Evolutionary conservation across 2,329 filamentous ascomycete species (phyloP), one percentile per base, ranked within the genome.

Genomic region (Sodiomyces alkalinus): DNA sequence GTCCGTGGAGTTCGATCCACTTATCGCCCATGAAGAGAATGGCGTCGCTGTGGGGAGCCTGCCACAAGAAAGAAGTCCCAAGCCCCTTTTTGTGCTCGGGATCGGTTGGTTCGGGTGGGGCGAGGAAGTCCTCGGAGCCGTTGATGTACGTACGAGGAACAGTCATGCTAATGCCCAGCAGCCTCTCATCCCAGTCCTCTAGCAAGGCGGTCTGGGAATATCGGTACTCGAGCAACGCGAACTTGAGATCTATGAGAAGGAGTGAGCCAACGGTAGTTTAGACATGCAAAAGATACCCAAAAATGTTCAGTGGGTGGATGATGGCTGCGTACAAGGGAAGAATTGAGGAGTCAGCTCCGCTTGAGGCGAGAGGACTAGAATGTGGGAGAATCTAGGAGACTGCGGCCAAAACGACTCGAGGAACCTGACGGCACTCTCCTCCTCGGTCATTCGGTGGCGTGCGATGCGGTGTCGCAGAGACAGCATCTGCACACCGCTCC

Each of bases 331-430:
- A 69, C 67, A 93, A 37, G 93, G 82, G 37, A 79, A 87, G 47
- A 83, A 96, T 2, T 80, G 67, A 2, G 76, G 73, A 1, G 81
- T 80, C 1, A 96, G 53, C 47, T 96, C 80, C 2, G 67, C 68
- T 39, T 92, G 74, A 2, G 86, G 72, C 5, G 83, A 86, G 5
- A 98, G 65, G 2, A 94, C 55, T n/a, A 98, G 62, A 3, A 93
- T 69, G 47, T 94, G 83, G 7, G 76, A 75, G 29, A 70, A 53
- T 3, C 51, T 47, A 5, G 72, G 60, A 33, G 72, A 60, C 3
- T 60, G 55, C 3, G 90, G 86, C 64, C 85, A 96, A 49, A 92
- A 93, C 0, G 81, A 79, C 54, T 96, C 86, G 5, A 93, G 56
- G 33, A 87, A 80, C 15, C 77, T 73, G 11, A 77, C 60, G 0